Evolutionary conservation across 2,329 filamentous ascomycete genomes (phyloP).

Genomic region (Penicillium sp.): DNA sequence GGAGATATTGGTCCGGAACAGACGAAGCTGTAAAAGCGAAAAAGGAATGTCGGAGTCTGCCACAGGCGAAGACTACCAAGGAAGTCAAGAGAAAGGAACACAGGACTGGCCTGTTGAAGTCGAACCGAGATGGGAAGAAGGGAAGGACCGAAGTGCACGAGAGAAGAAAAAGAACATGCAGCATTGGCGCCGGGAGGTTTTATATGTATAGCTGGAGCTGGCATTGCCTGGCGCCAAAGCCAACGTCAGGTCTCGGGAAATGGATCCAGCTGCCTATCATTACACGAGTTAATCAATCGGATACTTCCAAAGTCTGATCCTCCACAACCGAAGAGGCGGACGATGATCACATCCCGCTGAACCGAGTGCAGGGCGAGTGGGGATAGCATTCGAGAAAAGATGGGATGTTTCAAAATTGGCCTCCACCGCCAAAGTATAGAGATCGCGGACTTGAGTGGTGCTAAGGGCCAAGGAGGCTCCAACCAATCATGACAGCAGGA

Average conservation of each 20-base stretch:
- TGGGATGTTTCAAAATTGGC: constrained; percentile 20
- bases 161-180: constrained; percentile 14
- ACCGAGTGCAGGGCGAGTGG: constrained; percentile 4
- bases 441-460: constrained; percentile 8
- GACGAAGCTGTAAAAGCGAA: neutral
- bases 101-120: constrained; percentile 37
- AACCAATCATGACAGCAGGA: constrained; percentile 16
- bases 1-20: neutral
- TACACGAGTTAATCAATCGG: constrained; percentile 17
- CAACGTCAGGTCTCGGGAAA: constrained; percentile 2
- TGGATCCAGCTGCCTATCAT: constrained; percentile 2
- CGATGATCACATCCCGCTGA: constrained; percentile 1
- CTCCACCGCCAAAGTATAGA: neutral
- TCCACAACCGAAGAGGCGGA: constrained; percentile 2
- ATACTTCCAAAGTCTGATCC: constrained; percentile 16
- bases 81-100: constrained; percentile 29
- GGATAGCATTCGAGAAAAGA: constrained; percentile 6
- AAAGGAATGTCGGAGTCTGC: constrained; percentile 29
- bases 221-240: neutral
- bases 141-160: constrained; percentile 25
- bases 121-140: constrained; percentile 24
- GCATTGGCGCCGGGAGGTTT: constrained; percentile 19
- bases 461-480: neutral
- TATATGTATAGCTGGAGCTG: constrained; percentile 14
- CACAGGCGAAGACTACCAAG: constrained; percentile 34